These are phyloP conservation scores for Pestalotiopsis fici DNA, from an alignment of 2,329 filamentous ascomycete genomes.

Conservation along the genomic window DNA sequence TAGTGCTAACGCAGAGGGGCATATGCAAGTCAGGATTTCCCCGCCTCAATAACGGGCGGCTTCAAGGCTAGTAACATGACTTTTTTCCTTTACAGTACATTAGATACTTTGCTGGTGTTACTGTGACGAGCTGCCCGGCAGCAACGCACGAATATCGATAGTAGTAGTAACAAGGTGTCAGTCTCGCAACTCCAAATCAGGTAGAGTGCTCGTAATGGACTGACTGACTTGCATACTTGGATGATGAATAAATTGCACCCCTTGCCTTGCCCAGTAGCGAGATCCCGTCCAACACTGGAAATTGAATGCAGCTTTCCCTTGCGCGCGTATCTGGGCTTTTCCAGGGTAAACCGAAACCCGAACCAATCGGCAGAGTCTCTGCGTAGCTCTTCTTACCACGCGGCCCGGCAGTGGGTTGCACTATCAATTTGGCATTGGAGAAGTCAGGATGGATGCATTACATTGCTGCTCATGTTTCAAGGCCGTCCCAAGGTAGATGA, in stretches of 20 bases:
- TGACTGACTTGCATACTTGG: background rate
- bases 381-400: background rate
- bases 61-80: background rate
- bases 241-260: background rate
- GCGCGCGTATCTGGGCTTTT: conserved; percentile 1
- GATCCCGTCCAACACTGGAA: background rate
- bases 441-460: background rate
- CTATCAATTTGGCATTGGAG: background rate
- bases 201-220: background rate
- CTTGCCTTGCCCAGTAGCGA: background rate
- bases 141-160: background rate
- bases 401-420: conserved; percentile 4
- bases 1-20: background rate
- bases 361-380: conserved; percentile 2
- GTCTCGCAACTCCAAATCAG: background rate
- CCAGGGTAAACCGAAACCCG: background rate
- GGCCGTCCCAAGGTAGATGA: background rate
- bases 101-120: background rate
- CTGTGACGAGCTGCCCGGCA: no score
- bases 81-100: background rate
- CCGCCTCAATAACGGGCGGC: background rate
- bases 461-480: background rate
- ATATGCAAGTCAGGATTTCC: background rate
- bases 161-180: background rate
- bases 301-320: background rate